A percentile compares a stretch with the other conserved stretches of the same genome.
These are phyloP conservation scores for Scutellaria baicalensis DNA, from an alignment of 257 asterid genomes.

Conservation along the genomic window DNA sequence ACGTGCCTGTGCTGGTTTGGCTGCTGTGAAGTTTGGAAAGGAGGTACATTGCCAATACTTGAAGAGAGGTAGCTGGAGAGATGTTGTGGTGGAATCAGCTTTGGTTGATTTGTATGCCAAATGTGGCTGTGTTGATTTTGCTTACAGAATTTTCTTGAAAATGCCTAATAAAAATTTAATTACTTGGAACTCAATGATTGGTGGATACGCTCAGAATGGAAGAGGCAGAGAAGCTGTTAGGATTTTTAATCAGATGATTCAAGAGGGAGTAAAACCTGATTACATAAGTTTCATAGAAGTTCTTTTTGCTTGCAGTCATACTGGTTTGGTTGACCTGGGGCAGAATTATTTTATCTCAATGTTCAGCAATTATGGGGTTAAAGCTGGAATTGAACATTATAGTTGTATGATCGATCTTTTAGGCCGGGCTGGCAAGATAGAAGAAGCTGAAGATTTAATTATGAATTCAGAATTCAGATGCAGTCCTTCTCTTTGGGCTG, in stretches of 20 bases:
- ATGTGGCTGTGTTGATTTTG: constrained; percentile 70
- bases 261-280: constrained; percentile 40
- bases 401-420: constrained; percentile 88
- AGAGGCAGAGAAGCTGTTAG: constrained; percentile 61
- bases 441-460: constrained; percentile 73
- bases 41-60: constrained; percentile 88
- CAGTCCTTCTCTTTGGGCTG: constrained; percentile 64
- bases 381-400: constrained; percentile 59
- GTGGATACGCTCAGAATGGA: constrained; percentile 93
- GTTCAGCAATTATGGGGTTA: constrained; percentile 36
- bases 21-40: constrained; percentile 62
- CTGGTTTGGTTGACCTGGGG: constrained; percentile 44
- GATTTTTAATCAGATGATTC: constrained; percentile 54
- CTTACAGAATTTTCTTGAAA: constrained; percentile 46
- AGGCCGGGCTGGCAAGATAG: constrained; percentile 67
- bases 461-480: constrained; percentile 29
- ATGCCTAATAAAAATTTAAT: constrained; percentile 63
- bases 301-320: constrained; percentile 88
- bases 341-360: constrained; percentile 32
- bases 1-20: constrained; percentile 47
- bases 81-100: constrained; percentile 88
- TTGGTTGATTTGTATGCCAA: constrained; percentile 82
- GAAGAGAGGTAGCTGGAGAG: constrained; percentile 76
- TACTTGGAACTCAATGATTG: constrained; percentile 88
- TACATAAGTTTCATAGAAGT: constrained; percentile 48